Percentiles rank a stretch among this genome's conserved stretches.
Evolutionary conservation across 78 protist genomes (phyloP).

Genomic region (Salpingoeca rosetta): DNA sequence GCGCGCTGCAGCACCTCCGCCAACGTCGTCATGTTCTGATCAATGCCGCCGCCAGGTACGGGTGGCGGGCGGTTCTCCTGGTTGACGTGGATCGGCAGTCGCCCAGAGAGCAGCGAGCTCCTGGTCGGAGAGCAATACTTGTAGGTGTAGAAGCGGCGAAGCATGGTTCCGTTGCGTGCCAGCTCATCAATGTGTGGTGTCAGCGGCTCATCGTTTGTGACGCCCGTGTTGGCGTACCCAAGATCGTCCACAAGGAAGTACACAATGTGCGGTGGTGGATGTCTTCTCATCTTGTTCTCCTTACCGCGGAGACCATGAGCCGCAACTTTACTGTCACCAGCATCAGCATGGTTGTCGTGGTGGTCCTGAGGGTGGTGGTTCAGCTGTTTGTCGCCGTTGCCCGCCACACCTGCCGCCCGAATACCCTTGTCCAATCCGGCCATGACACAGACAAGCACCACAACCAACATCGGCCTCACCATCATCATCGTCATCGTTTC

Average conservation of each 20-base stretch:
- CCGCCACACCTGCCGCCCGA: too few relatives aligned
- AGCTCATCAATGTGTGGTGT: background rate
- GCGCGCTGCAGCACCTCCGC: background rate
- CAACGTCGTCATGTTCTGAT: background rate
- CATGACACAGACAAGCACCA: too few relatives aligned
- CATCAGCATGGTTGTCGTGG: background rate
- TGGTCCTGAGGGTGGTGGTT: too few relatives aligned
- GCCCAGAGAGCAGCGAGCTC: background rate
- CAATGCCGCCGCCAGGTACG: background rate
- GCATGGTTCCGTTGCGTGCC: background rate
- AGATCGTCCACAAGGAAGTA: background rate
- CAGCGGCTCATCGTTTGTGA: background rate
- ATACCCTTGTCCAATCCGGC: too few relatives aligned
- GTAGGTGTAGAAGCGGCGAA: background rate
- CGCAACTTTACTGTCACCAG: background rate
- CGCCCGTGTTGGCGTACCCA: slow-evolving; percentile 1
- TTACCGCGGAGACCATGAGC: background rate
- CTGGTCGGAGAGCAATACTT: slow-evolving; percentile 1
- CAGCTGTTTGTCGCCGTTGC: too few relatives aligned
- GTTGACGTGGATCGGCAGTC: background rate
- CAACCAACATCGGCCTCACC: too few relatives aligned
- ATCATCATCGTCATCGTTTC: too few relatives aligned
- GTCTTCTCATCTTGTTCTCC: too few relatives aligned
- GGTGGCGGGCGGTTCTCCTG: background rate
- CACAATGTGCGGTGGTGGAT: background rate